Base-by-base conservation (phyloP, 2,329 filamentous ascomycete genomes). In the Talaromyces sp. region DNA sequence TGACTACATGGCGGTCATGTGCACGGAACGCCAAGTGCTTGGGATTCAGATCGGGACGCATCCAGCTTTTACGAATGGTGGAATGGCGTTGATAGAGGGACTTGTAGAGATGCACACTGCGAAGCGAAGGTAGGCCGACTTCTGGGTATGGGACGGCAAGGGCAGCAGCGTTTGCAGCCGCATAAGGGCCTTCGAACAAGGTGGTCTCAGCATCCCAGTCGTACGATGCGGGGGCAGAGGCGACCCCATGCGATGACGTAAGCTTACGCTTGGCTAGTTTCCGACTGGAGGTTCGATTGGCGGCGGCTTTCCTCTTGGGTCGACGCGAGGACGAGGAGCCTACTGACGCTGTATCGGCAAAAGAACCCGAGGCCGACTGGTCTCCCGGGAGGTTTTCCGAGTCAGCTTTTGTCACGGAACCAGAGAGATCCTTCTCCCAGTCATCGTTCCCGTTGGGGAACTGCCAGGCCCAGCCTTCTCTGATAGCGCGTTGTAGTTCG, bases 381-480 rank as follows among this genome's bases (percentile, higher is more conserved):
- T 62, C 54, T 58, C 59, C 55, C 11, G 51, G 35, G 17, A 58
- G 51, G 17, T 46, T 24, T 31, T 74, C 80, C n/a, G 69, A 73
- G 51, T 82, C 79, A 4, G 71, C 75, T 4, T 71, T 62, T 13
- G 64, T 66, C 9, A 73, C 56, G 77, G 80, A 63, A 72, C 81
- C 75, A 24, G 60, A 59, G 55, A 97, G 76, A 71, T 99, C 93
- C 61, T 85, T 83, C 74, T 99, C 95, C 59, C 84, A 91, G 26
- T 89, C 91, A 58, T 90, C 84, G 4, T 82, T 75, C 0, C 89
- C 89, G 59, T 86, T 84, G 0, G 93, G 91, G 70, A 93, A 91
- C 72, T 99, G 95, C 92, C 95, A 99, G 14, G 93, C 95, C 95
- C 95, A 99, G 14, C 95, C 95, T 78, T 98, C 91, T 49, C 82